A percentile compares a stretch with the other conserved stretches of the same genome.
Conservation (phyloP, 768 basidiomycete genomes). For the Lactifluus piperatus region DNA sequence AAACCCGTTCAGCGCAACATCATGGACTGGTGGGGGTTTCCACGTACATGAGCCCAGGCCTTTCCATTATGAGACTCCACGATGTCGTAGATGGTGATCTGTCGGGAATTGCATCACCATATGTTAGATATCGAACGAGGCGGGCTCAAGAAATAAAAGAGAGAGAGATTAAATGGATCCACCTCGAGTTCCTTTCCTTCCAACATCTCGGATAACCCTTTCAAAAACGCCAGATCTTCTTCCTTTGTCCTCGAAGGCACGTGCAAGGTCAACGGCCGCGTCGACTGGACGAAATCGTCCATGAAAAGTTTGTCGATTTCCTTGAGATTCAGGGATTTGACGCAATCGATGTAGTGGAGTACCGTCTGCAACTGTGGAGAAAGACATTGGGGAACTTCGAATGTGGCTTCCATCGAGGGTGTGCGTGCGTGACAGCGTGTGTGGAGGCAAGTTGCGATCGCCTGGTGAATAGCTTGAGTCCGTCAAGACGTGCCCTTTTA, state of each 20-base stretch:
- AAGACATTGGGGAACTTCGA: not conserved
- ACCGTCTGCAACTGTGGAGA: conserved; percentile 1
- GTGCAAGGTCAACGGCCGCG: not conserved
- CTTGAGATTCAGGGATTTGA: not conserved
- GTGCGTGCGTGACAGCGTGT: not conserved
- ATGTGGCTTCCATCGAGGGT: not conserved
- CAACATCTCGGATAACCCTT: not conserved
- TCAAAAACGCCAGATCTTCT: conserved; percentile 3
- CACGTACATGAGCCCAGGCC: conserved; percentile 3
- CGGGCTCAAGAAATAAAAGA: too few species aligned
- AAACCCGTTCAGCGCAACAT: not conserved
- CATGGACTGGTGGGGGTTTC: not conserved
- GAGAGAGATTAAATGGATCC: not conserved
- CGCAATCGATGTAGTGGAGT: not conserved
- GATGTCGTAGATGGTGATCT: not conserved
- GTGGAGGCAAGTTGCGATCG: not conserved
- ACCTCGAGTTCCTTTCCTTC: not conserved
- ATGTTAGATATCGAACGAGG: too few species aligned
- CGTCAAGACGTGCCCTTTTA: not conserved
- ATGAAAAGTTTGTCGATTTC: not conserved
- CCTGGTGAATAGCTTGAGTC: not conserved
- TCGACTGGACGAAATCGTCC: conserved; percentile 9
- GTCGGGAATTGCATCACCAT: not conserved
- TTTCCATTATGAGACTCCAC: not conserved
- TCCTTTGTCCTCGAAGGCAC: not conserved